These are phyloP conservation scores for Nannochloris sp. DNA, from an alignment of 139 green algal species.

Conservation along the genomic window DNA sequence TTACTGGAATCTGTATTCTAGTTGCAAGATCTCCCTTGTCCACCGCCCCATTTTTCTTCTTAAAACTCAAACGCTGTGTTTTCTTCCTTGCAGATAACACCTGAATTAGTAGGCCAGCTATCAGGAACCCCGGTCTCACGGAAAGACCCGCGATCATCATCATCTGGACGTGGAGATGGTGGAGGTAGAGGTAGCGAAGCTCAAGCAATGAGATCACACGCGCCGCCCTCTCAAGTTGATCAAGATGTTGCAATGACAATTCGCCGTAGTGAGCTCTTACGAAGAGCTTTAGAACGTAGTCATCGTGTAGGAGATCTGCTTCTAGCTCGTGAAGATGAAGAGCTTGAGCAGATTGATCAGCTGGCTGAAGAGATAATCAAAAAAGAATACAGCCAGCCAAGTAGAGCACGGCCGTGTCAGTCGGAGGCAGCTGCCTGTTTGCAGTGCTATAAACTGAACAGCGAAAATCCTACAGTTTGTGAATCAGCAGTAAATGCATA, in stretches of 20 bases:
- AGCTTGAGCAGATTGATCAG: conserved; percentile 27
- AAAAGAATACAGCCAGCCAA: conserved; percentile 23
- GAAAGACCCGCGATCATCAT: too few species aligned
- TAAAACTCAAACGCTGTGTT: too few species aligned
- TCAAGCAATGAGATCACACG: neutral
- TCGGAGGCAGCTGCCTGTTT: conserved; percentile 8
- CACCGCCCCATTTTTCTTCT: neutral
- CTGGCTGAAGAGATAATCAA: conserved; percentile 35
- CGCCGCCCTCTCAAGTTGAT: too few species aligned
- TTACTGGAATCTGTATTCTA: neutral
- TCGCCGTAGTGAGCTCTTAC: conserved; percentile 4
- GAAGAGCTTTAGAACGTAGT: conserved; percentile 22
- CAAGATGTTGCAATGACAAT: neutral
- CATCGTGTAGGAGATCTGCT: conserved; percentile 34
- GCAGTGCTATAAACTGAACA: conserved; percentile 16
- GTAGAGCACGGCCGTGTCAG: neutral
- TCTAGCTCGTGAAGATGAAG: conserved; percentile 38
- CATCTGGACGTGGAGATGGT: too few species aligned
- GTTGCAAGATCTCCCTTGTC: neutral
- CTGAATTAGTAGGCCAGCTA: neutral
- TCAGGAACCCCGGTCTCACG: too few species aligned
- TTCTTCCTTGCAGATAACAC: conserved; percentile 2
- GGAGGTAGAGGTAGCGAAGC: too few species aligned
- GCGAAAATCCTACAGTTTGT: conserved; percentile 12
- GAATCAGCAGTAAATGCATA: conserved; percentile 15